Percentiles rank a stretch among this genome's conserved stretches.
Conservation (phyloP, 495 filamentous ascomycete species). For the Penicillium subrubescens region DNA sequence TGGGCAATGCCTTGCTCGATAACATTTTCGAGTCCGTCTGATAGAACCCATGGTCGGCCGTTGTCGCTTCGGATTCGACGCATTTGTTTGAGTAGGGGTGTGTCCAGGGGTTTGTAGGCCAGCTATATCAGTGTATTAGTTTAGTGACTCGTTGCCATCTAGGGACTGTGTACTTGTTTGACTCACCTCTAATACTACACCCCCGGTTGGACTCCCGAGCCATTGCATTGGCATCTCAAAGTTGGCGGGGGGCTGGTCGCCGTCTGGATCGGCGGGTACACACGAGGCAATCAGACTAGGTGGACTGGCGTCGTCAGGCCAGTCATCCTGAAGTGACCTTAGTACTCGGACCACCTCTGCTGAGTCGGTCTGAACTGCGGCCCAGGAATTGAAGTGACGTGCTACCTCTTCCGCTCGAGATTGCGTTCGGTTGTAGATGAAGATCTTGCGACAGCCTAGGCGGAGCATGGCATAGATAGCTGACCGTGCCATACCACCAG, state of each 20-base stretch:
- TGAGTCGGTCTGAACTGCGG: constrained; percentile 44
- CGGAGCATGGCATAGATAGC: constrained; percentile 79
- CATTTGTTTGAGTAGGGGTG: constrained; percentile 70
- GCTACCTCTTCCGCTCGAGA: constrained; percentile 66
- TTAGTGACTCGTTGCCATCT: no score
- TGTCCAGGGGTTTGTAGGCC: constrained; percentile 73
- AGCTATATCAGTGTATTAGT: constrained; percentile 48
- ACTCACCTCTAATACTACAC: constrained; percentile 73
- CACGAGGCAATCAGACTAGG: constrained; percentile 79
- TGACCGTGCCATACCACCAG: constrained; percentile 80
- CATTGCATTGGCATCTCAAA: constrained; percentile 76
- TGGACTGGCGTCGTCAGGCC: constrained; percentile 63
- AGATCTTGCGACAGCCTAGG: constrained; percentile 77
- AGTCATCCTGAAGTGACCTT: constrained; percentile 57
- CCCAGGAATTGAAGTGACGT: constrained; percentile 68
- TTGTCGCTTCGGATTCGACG: constrained; percentile 58
- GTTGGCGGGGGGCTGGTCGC: constrained; percentile 65
- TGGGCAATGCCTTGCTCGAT: constrained; percentile 82
- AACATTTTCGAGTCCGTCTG: constrained; percentile 80
- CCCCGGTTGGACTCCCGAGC: constrained; percentile 75
- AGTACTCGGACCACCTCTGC: constrained; percentile 62
- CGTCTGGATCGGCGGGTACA: constrained; percentile 68
- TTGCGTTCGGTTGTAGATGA: constrained; percentile 72
- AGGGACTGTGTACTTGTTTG: no score
- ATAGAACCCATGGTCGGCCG: constrained; percentile 69